These are phyloP conservation scores for Marasmius fiardii DNA, from an alignment of 1,284 basidiomycete genomes.

Conservation along the genomic window DNA sequence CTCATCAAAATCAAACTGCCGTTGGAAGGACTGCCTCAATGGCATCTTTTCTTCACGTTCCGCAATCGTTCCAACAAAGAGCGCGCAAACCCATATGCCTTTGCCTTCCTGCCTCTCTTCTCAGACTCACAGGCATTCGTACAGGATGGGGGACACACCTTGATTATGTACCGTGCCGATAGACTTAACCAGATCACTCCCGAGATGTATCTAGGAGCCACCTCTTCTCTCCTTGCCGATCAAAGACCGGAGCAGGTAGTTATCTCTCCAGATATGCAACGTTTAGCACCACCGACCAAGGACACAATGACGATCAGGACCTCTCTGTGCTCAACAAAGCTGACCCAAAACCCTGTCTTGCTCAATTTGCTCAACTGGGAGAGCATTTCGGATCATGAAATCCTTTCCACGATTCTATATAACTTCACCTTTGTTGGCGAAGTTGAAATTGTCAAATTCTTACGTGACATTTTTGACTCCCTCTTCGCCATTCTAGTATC, in stretches of 20 bases:
- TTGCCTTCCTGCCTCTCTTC: conserved; percentile 89
- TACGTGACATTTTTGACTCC: conserved; percentile 90
- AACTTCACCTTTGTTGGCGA: conserved; percentile 93
- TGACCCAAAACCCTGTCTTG: conserved; percentile 89
- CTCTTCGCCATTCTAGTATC: conserved; percentile 89
- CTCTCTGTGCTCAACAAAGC: conserved; percentile 89
- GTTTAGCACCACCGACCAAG: conserved; percentile 63
- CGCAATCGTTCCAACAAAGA: conserved; percentile 69
- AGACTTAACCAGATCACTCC: conserved; percentile 58
- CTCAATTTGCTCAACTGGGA: conserved; percentile 88
- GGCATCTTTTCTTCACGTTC: conserved; percentile 95
- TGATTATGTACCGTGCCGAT: conserved; percentile 82
- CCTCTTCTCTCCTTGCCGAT: conserved; percentile 53
- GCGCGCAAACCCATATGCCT: conserved; percentile 74
- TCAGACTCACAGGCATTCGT: conserved; percentile 78
- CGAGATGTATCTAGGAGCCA: conserved; percentile 68
- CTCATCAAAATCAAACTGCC: conserved; percentile 87
- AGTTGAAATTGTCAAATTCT: conserved; percentile 93
- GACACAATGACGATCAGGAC: conserved; percentile 85
- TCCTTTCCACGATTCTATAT: conserved; percentile 72
- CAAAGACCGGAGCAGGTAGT: conserved; percentile 57
- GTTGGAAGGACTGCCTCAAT: conserved; percentile 64
- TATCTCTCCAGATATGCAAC: conserved; percentile 62
- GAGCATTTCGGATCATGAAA: conserved; percentile 57
- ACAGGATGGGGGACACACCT: conserved; percentile 86